Evolutionary conservation across 805 yeast species (phyloP).

Genomic region (Metschnikowia aberdeeniae): DNA sequence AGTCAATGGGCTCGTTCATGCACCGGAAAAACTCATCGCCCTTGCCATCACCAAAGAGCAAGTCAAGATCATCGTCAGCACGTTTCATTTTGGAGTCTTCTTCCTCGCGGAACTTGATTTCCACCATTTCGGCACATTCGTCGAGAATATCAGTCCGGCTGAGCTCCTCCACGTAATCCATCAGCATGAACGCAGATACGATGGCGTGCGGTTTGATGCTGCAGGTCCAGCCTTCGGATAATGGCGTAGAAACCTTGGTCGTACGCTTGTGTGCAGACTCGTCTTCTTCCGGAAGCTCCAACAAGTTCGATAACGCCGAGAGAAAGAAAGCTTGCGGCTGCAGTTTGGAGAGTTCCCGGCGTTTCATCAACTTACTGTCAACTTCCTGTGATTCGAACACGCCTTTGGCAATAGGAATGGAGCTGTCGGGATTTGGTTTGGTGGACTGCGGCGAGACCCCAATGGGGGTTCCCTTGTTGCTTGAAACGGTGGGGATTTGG

Average conservation of each 20-base stretch:
- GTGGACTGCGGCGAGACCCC: constrained; percentile 30
- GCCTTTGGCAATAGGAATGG: constrained; percentile 16
- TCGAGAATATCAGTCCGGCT: constrained; percentile 20
- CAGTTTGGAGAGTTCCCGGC: constrained; percentile 43
- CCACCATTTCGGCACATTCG: constrained; percentile 19
- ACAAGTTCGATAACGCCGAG: constrained; percentile 48
- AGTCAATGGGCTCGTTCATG: constrained; percentile 28
- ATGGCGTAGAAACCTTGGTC: constrained; percentile 26
- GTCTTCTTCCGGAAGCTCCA: constrained; percentile 40
- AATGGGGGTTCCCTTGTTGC: constrained; percentile 40
- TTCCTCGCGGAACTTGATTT: constrained; percentile 19
- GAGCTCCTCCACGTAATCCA: constrained; percentile 34
- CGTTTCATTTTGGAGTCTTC: constrained; percentile 14
- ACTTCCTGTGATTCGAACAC: constrained; percentile 22
- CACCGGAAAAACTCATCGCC: constrained; percentile 18
- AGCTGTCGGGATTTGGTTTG: constrained; percentile 5
- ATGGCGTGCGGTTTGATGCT: constrained; percentile 45
- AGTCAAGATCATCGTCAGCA: constrained; percentile 27
- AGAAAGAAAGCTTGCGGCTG: constrained; percentile 49
- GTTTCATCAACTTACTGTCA: constrained; percentile 41
- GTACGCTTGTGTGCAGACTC: constrained; percentile 4
- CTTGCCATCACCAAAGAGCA: constrained; percentile 37
- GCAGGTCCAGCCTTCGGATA: constrained; percentile 39
- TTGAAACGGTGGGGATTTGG: constrained; percentile 31
- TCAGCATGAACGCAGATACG: constrained; percentile 44